A percentile compares a stretch with the other conserved stretches of the same genome.
These are phyloP conservation scores for Russula griseocarnosa DNA, from an alignment of 768 basidiomycete species.

Conservation along the genomic window DNA sequence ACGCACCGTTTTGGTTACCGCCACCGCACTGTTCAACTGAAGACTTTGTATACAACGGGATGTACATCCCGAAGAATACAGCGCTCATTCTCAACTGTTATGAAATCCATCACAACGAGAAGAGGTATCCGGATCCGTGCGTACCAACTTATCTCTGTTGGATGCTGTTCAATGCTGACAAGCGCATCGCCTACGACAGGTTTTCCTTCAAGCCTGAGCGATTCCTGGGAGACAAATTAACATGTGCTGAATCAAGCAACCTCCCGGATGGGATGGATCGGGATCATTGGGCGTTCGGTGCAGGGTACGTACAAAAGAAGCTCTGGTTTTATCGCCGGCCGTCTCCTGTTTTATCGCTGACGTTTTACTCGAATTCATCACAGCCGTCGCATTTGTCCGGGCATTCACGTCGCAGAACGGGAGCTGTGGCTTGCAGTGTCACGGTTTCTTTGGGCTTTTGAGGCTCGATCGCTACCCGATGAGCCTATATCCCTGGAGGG, in stretches of 20 bases:
- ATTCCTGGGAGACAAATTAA: conserved; percentile 39
- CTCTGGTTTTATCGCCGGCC: background rate
- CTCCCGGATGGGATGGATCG: conserved; percentile 41
- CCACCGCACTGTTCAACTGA: conserved; percentile 34
- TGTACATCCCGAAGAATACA: too few relatives aligned
- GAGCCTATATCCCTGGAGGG: conserved; percentile 45
- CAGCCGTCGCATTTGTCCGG: conserved; percentile 42
- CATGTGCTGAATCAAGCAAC: conserved; percentile 44
- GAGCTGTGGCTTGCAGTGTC: conserved; percentile 46
- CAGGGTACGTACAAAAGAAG: conserved; percentile 37
- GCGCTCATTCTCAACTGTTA: conserved; percentile 34
- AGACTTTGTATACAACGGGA: conserved; percentile 37
- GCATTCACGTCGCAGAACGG: conserved; percentile 44
- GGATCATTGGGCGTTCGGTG: conserved; percentile 52
- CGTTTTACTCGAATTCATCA: conserved; percentile 18
- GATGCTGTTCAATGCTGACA: background rate
- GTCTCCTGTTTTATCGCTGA: background rate
- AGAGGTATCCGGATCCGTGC: conserved; percentile 41
- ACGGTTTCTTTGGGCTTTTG: conserved; percentile 48
- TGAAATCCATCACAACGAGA: conserved; percentile 32
- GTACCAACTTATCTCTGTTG: conserved; percentile 19
- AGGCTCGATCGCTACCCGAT: conserved; percentile 39
- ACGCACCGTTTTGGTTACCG: conserved; percentile 34
- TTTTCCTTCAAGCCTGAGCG: conserved; percentile 43
- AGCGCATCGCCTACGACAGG: conserved; percentile 15